These are phyloP conservation scores for Trichoderma polysporum DNA, from an alignment of 2,329 filamentous ascomycete species.

Conservation along the genomic window DNA sequence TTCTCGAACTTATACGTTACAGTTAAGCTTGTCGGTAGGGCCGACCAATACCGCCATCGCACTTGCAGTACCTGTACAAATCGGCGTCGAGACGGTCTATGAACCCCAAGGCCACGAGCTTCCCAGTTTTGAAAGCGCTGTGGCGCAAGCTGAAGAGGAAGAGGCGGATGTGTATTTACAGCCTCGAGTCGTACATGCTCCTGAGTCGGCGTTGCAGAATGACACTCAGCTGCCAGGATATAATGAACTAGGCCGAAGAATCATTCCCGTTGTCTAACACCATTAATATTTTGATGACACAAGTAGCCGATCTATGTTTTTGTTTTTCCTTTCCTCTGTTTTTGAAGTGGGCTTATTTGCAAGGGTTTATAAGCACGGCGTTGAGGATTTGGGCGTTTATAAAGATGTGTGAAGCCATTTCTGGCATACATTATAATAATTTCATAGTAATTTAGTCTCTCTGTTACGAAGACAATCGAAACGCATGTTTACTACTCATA, in stretches of 20 bases:
- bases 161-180: slow-evolving; percentile 45
- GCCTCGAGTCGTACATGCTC: slow-evolving; percentile 41
- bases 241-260: slow-evolving; percentile 34
- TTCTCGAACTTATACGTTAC: slow-evolving; percentile 55
- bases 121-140: slow-evolving; percentile 51
- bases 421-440: background rate
- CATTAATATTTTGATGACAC: background rate
- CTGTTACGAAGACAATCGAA: no score
- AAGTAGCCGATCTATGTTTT: background rate
- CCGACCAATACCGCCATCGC: slow-evolving; percentile 45
- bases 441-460: background rate
- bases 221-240: slow-evolving; percentile 42
- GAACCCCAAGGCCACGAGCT: slow-evolving; percentile 37
- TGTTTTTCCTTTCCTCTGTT: background rate
- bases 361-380: slow-evolving; percentile 1
- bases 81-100: slow-evolving; percentile 45
- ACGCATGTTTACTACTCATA: no score
- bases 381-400: background rate
- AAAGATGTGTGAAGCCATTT: background rate
- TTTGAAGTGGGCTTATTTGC: background rate
- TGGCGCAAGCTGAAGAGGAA: slow-evolving; percentile 43
- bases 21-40: slow-evolving; percentile 45
- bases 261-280: slow-evolving; percentile 14
- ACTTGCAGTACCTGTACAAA: slow-evolving; percentile 51
- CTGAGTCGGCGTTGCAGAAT: slow-evolving; percentile 34